Conservation (phyloP, 139 green algal genomes). For the Chlorella ohadii region DNA sequence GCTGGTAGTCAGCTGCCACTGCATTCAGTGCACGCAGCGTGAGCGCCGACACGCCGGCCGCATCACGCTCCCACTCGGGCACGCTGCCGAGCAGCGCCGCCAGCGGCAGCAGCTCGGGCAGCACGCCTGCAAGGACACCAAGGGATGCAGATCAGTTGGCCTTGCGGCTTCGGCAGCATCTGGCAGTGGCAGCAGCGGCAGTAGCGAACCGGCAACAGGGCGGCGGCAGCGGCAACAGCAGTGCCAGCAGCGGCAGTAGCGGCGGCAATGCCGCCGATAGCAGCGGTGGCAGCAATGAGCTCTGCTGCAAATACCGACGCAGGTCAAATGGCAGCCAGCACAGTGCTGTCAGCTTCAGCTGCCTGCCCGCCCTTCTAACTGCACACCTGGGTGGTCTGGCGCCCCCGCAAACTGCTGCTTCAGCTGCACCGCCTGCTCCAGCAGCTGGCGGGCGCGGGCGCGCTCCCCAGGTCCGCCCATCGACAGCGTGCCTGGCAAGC, state of each 20-base stretch:
- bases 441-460: slow-evolving; percentile 41
- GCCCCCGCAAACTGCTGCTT: slow-evolving; percentile 56
- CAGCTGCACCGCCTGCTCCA: slow-evolving; percentile 57
- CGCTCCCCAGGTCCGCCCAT: slow-evolving; percentile 49
- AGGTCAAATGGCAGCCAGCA: too few relatives aligned
- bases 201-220: too few relatives aligned
- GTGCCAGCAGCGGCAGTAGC: too few relatives aligned
- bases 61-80: slow-evolving; percentile 50
- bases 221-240: too few relatives aligned
- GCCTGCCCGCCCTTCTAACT: too few relatives aligned
- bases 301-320: too few relatives aligned
- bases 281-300: neutral
- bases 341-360: neutral
- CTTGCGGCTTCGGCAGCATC: too few relatives aligned
- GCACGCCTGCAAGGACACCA: slow-evolving; percentile 45
- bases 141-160: too few relatives aligned
- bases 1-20: slow-evolving; percentile 41
- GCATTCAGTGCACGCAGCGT: slow-evolving; percentile 30
- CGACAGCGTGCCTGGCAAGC: slow-evolving; percentile 36
- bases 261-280: too few relatives aligned
- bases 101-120: slow-evolving; percentile 57
- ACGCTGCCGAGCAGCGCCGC: slow-evolving; percentile 28
- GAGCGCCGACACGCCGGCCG: slow-evolving; percentile 34
- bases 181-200: too few relatives aligned
- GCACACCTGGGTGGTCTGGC: slow-evolving; percentile 47